A percentile compares a stretch with the other conserved stretches of the same genome.
Conservation (phyloP, 495 filamentous ascomycete species). For the Trichocladium uniseriatum region DNA sequence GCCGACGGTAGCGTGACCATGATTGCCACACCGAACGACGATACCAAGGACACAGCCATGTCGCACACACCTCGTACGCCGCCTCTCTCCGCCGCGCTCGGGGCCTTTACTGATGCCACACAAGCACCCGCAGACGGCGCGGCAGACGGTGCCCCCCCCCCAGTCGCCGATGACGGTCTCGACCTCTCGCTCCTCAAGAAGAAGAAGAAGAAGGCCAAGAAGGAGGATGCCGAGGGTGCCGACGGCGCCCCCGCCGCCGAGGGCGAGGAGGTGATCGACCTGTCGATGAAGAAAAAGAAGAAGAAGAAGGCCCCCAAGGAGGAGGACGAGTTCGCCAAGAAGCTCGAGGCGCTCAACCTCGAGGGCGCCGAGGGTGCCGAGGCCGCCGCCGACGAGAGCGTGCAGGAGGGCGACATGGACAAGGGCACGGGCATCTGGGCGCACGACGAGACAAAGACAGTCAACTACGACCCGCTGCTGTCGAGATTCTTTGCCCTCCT, state of each 20-base stretch:
- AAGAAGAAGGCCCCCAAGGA: conserved; percentile 80
- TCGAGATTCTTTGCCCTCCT: conserved; percentile 86
- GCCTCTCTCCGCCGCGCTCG: conserved; percentile 41
- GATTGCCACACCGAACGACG: conserved; percentile 50
- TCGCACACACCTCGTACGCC: conserved; percentile 58
- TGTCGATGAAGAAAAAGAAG: conserved; percentile 87
- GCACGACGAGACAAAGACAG: conserved; percentile 63
- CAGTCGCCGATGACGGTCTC: conserved; percentile 50
- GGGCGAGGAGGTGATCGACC: conserved; percentile 37
- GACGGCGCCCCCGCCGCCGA: conserved; percentile 26
- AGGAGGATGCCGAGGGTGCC: conserved; percentile 53
- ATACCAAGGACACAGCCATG: conserved; percentile 59
- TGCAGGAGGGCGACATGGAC: conserved; percentile 62
- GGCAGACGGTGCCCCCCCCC: conserved; percentile 36
- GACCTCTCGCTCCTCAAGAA: conserved; percentile 46
- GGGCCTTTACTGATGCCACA: conserved; percentile 40
- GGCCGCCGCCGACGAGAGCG: conserved; percentile 36
- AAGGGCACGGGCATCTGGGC: conserved; percentile 91
- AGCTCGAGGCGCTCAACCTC: conserved; percentile 63
- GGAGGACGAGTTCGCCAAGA: conserved; percentile 48
- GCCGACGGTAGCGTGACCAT: conserved; percentile 70
- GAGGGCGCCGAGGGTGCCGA: conserved; percentile 57
- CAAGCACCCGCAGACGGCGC: conserved; percentile 53
- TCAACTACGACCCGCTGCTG: conserved; percentile 78
- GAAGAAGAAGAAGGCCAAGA: conserved; percentile 80